Evolutionary conservation across 2,329 filamentous ascomycete genomes (phyloP).

Genomic region (Metarhizium guizhouense): DNA sequence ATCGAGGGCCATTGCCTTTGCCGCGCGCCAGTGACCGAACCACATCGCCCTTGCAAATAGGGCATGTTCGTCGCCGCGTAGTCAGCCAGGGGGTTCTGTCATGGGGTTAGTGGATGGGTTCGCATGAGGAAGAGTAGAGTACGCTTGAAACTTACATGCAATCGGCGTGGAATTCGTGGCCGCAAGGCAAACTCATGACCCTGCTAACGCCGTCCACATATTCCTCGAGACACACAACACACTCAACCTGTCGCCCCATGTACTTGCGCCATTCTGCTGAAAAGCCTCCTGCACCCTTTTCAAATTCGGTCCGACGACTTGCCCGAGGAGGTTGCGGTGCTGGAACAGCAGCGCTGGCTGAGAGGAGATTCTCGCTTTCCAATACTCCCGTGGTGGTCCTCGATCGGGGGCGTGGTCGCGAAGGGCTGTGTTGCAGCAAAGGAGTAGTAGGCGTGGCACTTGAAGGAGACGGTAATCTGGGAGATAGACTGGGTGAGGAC

Average conservation of each 20-base stretch:
- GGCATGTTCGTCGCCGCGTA: slow-evolving; percentile 89
- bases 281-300: slow-evolving; percentile 35
- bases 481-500: slow-evolving; percentile 40
- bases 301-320: slow-evolving; percentile 29
- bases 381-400: slow-evolving; percentile 54
- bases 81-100: slow-evolving; percentile 90
- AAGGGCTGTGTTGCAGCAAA: slow-evolving; percentile 54
- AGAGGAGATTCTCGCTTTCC: slow-evolving; percentile 37
- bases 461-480: slow-evolving; percentile 52
- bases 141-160: slow-evolving; percentile 73
- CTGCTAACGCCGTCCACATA: slow-evolving; percentile 89
- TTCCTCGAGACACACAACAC: slow-evolving; percentile 93
- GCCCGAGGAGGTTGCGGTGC: slow-evolving; percentile 23
- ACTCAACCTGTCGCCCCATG: slow-evolving; percentile 68
- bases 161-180: slow-evolving; percentile 93
- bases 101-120: not conserved
- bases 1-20: slow-evolving; percentile 40
- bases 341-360: slow-evolving; percentile 33
- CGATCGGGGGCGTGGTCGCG: slow-evolving; percentile 52
- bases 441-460: slow-evolving; percentile 70
- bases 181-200: slow-evolving; percentile 95
- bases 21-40: slow-evolving; percentile 58
- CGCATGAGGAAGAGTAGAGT: not conserved
- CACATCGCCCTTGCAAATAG: slow-evolving; percentile 97
- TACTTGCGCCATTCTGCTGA: slow-evolving; percentile 55